These are phyloP conservation scores for Ophiostoma ulmi DNA, from an alignment of 2,329 filamentous ascomycete genomes.

Conservation along the genomic window DNA sequence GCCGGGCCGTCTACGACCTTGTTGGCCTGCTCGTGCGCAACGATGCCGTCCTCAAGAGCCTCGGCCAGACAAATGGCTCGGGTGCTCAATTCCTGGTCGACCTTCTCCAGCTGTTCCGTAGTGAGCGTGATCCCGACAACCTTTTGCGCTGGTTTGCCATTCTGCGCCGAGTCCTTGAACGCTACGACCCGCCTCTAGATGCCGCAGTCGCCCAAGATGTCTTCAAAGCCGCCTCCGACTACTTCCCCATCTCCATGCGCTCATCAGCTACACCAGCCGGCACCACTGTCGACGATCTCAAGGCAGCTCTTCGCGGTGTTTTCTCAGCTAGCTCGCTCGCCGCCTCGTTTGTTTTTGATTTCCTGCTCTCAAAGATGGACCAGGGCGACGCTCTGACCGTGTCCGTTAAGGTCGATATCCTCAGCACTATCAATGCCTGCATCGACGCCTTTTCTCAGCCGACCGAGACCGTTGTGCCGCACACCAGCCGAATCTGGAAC, in stretches of 20 bases:
- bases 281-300: constrained; percentile 54
- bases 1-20: constrained; percentile 49
- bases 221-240: constrained; percentile 54
- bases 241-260: constrained; percentile 56
- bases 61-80: constrained; percentile 42
- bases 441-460: constrained; percentile 46
- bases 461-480: constrained; percentile 45
- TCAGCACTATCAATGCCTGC: constrained; percentile 52
- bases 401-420: constrained; percentile 55
- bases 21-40: constrained; percentile 43
- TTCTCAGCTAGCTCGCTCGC: constrained; percentile 49
- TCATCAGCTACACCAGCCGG: constrained; percentile 45
- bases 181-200: constrained; percentile 38
- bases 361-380: constrained; percentile 53
- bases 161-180: constrained; percentile 41
- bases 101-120: constrained; percentile 48
- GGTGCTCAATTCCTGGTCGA: constrained; percentile 45
- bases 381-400: constrained; percentile 55
- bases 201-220: constrained; percentile 45
- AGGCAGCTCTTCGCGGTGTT: constrained; percentile 48
- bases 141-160: constrained; percentile 55
- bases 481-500: constrained; percentile 50
- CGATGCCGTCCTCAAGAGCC: constrained; percentile 29
- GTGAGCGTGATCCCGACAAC: constrained; percentile 54
- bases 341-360: constrained; percentile 46